Percentiles rank a stretch among this genome's conserved stretches.
phyloP scores from a whole-genome alignment of 2,329 filamentous ascomycete species.

The Aspergillus sp. region DNA sequence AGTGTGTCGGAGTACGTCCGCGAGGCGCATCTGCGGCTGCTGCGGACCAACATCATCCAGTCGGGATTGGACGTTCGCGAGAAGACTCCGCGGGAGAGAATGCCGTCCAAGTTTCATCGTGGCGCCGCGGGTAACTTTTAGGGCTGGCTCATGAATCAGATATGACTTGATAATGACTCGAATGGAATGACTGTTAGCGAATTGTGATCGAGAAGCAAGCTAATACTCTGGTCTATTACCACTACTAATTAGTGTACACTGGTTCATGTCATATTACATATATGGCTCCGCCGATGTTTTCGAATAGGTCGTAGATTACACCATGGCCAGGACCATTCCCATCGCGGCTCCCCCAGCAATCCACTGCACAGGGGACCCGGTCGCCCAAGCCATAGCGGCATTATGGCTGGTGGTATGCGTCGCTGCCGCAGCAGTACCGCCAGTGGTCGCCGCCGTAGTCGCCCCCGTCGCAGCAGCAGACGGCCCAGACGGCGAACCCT shows the following conservation, averaged over 20 bases:
- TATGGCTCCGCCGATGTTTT: neutral
- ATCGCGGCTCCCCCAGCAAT: conserved; percentile 25
- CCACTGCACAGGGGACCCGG: conserved; percentile 20
- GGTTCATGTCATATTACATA: neutral
- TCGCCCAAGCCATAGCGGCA: conserved; percentile 21
- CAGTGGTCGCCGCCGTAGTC: conserved; percentile 6
- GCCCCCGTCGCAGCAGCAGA: conserved; percentile 5
- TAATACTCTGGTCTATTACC: too few relatives aligned
- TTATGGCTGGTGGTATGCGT: conserved; percentile 17
- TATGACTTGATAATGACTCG: neutral
- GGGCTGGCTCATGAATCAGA: too few relatives aligned
- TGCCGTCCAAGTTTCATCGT: conserved; percentile 1
- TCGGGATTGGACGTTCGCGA: conserved; percentile 70
- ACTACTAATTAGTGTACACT: too few relatives aligned
- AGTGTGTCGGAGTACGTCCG: conserved; percentile 70
- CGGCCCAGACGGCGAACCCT: conserved; percentile 5
- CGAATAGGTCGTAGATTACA: conserved; percentile 11
- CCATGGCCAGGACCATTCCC: conserved; percentile 26
- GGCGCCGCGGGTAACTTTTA: neutral
- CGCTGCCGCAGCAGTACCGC: neutral
- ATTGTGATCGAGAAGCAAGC: too few relatives aligned
- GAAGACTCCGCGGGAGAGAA: conserved; percentile 7
- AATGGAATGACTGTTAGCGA: too few relatives aligned
- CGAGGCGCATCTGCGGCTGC: conserved; percentile 71
- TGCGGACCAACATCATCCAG: conserved; percentile 72